These are phyloP conservation scores for Powellomyces hirtus DNA, from an alignment of 192 early-diverging fungal species.

Conservation along the genomic window DNA sequence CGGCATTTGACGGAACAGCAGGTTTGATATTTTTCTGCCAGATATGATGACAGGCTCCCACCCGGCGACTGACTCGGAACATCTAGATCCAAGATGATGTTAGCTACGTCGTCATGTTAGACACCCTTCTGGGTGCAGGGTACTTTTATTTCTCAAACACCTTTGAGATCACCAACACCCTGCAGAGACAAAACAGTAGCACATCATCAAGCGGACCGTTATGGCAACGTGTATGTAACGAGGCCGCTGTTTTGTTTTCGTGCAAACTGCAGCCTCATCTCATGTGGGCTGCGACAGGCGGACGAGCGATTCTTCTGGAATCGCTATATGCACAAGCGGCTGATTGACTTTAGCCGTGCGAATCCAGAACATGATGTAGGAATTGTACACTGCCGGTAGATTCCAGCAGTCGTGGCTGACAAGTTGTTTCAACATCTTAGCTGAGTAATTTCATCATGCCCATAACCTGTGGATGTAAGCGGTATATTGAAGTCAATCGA, in stretches of 20 bases:
- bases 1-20: slow-evolving; percentile 30
- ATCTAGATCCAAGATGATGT: slow-evolving; percentile 66
- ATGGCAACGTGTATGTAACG: neutral
- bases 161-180: slow-evolving; percentile 80
- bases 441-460: slow-evolving; percentile 82
- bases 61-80: slow-evolving; percentile 27
- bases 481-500: too few species aligned
- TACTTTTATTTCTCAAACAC: slow-evolving; percentile 84
- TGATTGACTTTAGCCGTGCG: slow-evolving; percentile 20
- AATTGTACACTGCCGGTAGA: too few species aligned
- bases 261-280: too few species aligned
- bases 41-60: neutral
- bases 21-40: neutral
- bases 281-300: too few species aligned
- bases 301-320: slow-evolving; percentile 98
- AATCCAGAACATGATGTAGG: slow-evolving; percentile 42
- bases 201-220: neutral
- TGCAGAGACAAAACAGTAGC: slow-evolving; percentile 66
- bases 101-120: slow-evolving; percentile 59
- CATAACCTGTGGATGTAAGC: slow-evolving; percentile 85
- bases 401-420: too few species aligned
- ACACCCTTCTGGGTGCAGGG: slow-evolving; percentile 48
- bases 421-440: too few species aligned
- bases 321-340: slow-evolving; percentile 29
- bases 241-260: neutral